These are phyloP conservation scores for Camellia oleifera DNA, from an alignment of 179 eudicot species.

Conservation along the genomic window DNA sequence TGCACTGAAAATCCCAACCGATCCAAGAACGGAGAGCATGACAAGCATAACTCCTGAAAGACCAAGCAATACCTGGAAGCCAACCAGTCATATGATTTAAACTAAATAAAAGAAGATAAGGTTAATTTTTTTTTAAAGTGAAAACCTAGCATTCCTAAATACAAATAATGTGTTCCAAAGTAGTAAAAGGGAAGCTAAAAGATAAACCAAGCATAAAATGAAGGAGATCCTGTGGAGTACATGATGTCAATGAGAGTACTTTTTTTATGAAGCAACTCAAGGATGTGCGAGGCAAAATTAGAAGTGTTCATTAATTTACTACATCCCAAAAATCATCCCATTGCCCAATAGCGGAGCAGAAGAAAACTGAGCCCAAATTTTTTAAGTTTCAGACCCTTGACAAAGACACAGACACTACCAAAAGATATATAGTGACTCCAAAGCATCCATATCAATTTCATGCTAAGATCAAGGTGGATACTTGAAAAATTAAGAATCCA, in stretches of 20 bases:
- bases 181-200: neutral
- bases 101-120: neutral
- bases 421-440: neutral
- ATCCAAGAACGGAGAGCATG: conserved; percentile 96
- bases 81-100: conserved; percentile 10
- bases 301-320: neutral
- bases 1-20: conserved; percentile 98
- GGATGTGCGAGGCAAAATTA: neutral
- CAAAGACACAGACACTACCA: neutral
- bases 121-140: neutral
- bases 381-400: neutral
- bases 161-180: conserved; percentile 5
- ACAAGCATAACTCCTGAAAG: conserved; percentile 93
- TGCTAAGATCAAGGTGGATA: neutral
- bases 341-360: neutral
- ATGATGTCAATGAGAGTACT: neutral
- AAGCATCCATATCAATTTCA: neutral
- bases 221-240: neutral
- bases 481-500: neutral
- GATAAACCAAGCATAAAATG: neutral
- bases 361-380: neutral
- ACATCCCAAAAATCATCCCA: neutral
- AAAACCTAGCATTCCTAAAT: neutral
- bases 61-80: conserved; percentile 81
- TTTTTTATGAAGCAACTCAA: neutral